Conservation (phyloP, 306 rosid species). For the Betula pendula region DNA sequence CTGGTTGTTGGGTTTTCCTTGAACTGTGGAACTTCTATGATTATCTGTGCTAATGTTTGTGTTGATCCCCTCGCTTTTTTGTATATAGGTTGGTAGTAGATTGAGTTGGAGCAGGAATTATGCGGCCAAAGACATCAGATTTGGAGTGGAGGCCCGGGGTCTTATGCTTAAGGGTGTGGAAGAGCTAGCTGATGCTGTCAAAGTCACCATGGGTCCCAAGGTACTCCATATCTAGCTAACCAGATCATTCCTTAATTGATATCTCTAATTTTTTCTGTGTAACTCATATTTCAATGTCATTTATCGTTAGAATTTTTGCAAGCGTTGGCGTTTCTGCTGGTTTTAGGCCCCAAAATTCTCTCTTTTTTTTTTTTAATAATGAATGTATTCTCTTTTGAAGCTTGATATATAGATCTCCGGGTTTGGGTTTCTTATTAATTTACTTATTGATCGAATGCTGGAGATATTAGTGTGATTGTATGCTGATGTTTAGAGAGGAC, state of each 20-base stretch:
- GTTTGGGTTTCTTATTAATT: background rate
- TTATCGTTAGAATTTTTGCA: background rate
- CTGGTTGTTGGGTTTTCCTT: background rate
- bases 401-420: background rate
- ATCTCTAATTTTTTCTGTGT: background rate
- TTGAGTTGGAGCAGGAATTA: conserved; percentile 74
- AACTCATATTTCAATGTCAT: background rate
- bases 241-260: background rate
- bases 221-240: conserved; percentile 29
- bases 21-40: no score
- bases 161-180: conserved; percentile 93
- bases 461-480: background rate
- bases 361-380: background rate
- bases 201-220: conserved; percentile 99
- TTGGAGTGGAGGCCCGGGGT: conserved; percentile 95
- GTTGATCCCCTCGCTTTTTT: background rate
- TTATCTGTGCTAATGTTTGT: background rate
- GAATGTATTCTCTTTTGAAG: background rate
- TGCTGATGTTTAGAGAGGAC: no score
- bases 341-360: background rate
- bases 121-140: conserved; percentile 85
- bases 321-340: background rate
- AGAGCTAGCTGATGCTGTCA: conserved; percentile 93
- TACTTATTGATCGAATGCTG: background rate
- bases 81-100: conserved; percentile 63